Conservation (phyloP, 805 yeast species). For the Tetrapisispora iriomotensis region DNA sequence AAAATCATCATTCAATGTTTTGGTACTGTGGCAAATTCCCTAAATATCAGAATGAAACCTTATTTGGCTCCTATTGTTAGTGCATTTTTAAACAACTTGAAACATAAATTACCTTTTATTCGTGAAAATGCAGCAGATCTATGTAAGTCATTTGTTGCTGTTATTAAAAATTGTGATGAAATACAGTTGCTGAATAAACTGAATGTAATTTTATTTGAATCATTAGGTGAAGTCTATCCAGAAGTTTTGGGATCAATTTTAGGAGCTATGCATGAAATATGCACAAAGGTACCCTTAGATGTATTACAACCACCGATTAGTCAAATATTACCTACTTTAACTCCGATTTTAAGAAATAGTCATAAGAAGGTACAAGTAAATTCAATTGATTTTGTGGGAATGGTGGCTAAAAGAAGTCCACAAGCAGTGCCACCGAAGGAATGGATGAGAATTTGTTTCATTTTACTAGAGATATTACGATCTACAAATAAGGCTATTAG, state of each 20-base stretch:
- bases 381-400: constrained; percentile 68
- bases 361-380: constrained; percentile 87
- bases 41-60: constrained; percentile 58
- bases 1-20: constrained; percentile 49
- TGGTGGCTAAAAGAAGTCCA: constrained; percentile 70
- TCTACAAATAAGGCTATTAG: constrained; percentile 69
- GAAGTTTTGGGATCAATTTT: constrained; percentile 84
- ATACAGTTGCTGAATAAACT: constrained; percentile 54
- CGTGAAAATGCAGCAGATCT: constrained; percentile 82
- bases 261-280: constrained; percentile 56
- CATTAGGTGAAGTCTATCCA: constrained; percentile 89
- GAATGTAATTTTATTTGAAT: constrained; percentile 73
- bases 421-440: constrained; percentile 83
- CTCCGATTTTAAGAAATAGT: constrained; percentile 83
- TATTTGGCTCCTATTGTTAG: constrained; percentile 65
- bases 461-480: constrained; percentile 78
- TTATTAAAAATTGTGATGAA: constrained; percentile 55
- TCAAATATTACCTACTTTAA: constrained; percentile 75
- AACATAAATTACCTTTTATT: constrained; percentile 58
- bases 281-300: constrained; percentile 48
- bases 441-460: constrained; percentile 96
- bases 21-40: constrained; percentile 49
- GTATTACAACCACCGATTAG: constrained; percentile 70
- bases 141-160: constrained; percentile 55
- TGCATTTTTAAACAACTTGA: constrained; percentile 60